A percentile compares a stretch with the other conserved stretches of the same genome.
Evolutionary conservation across 352 stramenopile species (phyloP).

Genomic region (Phytophthora ramorum): DNA sequence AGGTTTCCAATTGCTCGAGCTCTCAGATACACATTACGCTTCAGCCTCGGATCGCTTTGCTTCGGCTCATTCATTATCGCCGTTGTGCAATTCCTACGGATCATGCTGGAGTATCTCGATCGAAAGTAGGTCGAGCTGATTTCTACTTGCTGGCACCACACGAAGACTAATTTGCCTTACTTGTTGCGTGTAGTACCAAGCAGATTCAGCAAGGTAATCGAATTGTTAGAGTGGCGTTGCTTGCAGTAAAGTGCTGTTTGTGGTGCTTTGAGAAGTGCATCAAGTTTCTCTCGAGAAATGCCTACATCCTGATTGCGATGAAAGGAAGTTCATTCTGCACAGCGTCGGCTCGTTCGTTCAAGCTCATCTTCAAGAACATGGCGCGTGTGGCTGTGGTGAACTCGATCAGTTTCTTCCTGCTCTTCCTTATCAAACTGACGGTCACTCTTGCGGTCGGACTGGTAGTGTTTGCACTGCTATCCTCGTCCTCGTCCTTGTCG

Average conservation of each 20-base stretch:
- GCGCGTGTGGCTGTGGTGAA: constrained; percentile 91
- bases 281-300: constrained; percentile 98
- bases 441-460: constrained; percentile 59
- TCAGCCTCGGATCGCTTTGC: constrained; percentile 95
- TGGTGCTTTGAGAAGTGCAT: constrained; percentile 97
- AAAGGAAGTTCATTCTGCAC: constrained; percentile 84
- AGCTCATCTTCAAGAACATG: constrained; percentile 95
- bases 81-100: constrained; percentile 95
- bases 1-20: constrained; percentile 69
- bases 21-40: constrained; percentile 75
- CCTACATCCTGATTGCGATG: constrained; percentile 92
- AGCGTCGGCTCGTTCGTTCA: constrained; percentile 93
- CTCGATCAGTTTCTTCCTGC: constrained; percentile 93
- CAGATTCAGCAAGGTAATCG: constrained; percentile 78
- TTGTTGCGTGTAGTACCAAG: constrained; percentile 55
- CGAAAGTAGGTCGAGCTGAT: constrained; percentile 71
- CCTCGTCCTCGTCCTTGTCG: constrained; percentile 36
- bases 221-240: constrained; percentile 85
- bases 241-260: constrained; percentile 90
- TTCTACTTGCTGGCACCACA: background rate
- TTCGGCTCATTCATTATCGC: constrained; percentile 98
- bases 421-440: constrained; percentile 94
- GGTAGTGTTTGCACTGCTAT: constrained; percentile 60
- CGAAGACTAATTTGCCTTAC: background rate
- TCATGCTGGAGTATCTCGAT: constrained; percentile 95